These are phyloP conservation scores for Phytophthora crassamura DNA, from an alignment of 352 stramenopile species.

Conservation along the genomic window DNA sequence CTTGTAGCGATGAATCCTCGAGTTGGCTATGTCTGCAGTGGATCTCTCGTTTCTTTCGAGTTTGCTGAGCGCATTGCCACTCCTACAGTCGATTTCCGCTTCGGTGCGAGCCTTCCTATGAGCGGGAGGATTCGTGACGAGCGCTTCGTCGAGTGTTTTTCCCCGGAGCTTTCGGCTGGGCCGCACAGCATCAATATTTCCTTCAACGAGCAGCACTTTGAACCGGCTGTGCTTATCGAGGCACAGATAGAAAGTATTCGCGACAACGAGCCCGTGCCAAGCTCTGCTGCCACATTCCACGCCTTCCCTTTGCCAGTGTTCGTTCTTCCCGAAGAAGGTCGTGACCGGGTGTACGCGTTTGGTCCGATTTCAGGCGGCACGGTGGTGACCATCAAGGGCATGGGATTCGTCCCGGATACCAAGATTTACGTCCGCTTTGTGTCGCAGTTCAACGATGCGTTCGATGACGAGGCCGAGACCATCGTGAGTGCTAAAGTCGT, in stretches of 20 bases:
- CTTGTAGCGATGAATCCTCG: conserved; percentile 60
- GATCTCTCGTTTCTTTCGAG: conserved; percentile 70
- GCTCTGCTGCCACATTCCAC: conserved; percentile 47
- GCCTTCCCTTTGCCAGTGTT: conserved; percentile 69
- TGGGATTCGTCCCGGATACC: conserved; percentile 61
- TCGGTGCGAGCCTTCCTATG: conserved; percentile 45
- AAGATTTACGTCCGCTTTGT: conserved; percentile 74
- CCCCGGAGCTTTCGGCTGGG: conserved; percentile 53
- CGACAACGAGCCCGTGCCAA: conserved; percentile 1
- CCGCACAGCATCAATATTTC: conserved; percentile 57
- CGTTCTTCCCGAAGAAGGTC: conserved; percentile 44
- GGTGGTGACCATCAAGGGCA: conserved; percentile 58
- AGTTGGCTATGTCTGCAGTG: conserved; percentile 68
- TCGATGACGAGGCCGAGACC: conserved; percentile 44
- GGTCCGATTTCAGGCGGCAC: conserved; percentile 55
- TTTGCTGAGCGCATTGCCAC: conserved; percentile 66
- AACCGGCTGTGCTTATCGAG: conserved; percentile 30
- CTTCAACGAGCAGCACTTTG: conserved; percentile 77
- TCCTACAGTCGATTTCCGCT: conserved; percentile 67
- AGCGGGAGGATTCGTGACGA: conserved; percentile 45
- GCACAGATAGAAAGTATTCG: neutral
- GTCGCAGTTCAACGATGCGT: conserved; percentile 44
- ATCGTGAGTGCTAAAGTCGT: conserved; percentile 61
- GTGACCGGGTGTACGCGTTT: conserved; percentile 57
- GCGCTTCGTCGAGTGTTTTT: conserved; percentile 70